Conservation (phyloP, 345 rosid genomes). For the Gossypium bickii region DNA sequence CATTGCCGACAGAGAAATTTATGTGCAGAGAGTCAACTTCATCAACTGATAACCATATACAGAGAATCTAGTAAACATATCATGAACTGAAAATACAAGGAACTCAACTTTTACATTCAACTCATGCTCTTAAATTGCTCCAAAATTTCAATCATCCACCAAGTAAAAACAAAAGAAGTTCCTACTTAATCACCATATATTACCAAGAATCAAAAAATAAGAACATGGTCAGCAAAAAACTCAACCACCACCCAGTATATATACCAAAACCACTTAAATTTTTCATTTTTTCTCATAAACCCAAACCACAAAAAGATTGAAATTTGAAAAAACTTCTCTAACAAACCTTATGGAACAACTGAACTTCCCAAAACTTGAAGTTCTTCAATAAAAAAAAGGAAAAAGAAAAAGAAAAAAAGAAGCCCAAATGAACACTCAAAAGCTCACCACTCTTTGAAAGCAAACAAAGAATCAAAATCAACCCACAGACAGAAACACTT, state of each 20-base stretch:
- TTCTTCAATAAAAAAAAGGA: neutral
- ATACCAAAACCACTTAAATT: neutral
- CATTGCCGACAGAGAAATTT: neutral
- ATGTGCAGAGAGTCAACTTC: neutral
- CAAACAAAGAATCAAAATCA: slow-evolving; percentile 13
- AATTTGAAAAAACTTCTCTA: neutral
- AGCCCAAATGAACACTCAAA: neutral
- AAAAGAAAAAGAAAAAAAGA: neutral
- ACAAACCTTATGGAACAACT: slow-evolving; percentile 19
- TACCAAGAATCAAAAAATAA: neutral
- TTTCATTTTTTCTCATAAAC: slow-evolving; percentile 1
- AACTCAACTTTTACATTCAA: neutral
- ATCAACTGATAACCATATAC: too few relatives aligned
- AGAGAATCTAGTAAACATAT: neutral
- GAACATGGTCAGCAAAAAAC: neutral
- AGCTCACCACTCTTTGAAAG: neutral
- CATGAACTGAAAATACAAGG: neutral
- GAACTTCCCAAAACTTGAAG: slow-evolving; percentile 2
- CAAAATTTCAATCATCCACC: slow-evolving; percentile 6
- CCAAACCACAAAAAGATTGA: neutral
- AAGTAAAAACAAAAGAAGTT: neutral
- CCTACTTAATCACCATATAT: neutral
- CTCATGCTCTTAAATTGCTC: slow-evolving; percentile 22
- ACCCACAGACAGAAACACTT: neutral
- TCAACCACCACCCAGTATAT: too few relatives aligned